Base-by-base conservation (phyloP, 1,139 yeast species). In the Magnusiomyces tetraspermus region DNA sequence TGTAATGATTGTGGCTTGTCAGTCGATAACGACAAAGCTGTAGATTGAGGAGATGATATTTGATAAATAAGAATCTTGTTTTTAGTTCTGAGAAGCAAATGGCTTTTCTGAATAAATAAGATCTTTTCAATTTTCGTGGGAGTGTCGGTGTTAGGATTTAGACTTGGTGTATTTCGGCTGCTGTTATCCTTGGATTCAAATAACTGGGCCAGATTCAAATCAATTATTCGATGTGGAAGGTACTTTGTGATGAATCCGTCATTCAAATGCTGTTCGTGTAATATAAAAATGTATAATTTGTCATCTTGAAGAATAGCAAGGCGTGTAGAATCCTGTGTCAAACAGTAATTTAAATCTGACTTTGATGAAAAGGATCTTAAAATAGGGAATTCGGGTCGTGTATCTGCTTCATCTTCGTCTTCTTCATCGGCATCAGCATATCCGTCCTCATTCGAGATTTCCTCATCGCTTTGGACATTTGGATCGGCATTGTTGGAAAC, bases 241-340 rank as follows among this genome's bases (percentile, higher is more conserved):
- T 43, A 47, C 4, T 53, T 51, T 15, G 51, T 42, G 17, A 23
- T 43, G 15, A 54, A 40, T 2, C 51, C 57, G 30, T 50, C 53
- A 22, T 43, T 47, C 13, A 54, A 43, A 3, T 40, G 31, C 15
- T 43, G 11, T 28, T 50, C 52, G n/a, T 50, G 45, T 15, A 54
- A 51, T 3, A 52, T 52, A 43, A 47, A 52, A 10, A 54, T 15
- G 13, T 45, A 48, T 19, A 54, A 38, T 3, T 47, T 43, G 17
- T 45, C 26, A 15, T 37, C 24, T n/a, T 45, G 42, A n/a, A 51
- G 36, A 30, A 52, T 44, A 23, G 57, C 57, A 23, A 54, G 46
- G 8, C 53, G 55, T 10, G 41, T 28, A 1, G 53, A 49, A 48
- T 49, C 50, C 19, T 50, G 46, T 3, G 55, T 52, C 21, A 52